A percentile compares a stretch with the other conserved stretches of the same genome.
Evolutionary conservation across 169 alveolate species (phyloP).

Genomic region (Theileria orientalis): DNA sequence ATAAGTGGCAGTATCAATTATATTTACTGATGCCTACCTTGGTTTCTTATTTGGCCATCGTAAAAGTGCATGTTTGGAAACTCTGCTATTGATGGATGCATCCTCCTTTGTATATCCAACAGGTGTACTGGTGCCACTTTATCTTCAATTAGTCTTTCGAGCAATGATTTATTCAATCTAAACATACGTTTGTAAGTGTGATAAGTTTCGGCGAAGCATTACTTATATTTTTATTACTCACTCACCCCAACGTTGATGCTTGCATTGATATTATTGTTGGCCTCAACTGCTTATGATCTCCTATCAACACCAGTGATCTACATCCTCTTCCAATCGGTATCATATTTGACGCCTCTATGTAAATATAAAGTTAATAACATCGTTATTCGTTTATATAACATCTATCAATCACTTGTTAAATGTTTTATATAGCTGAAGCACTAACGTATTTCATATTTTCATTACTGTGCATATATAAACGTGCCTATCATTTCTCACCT

Average conservation of each 20-base stretch:
- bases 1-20: conserved; percentile 15
- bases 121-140: conserved; percentile 74
- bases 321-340: conserved; percentile 83
- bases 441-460: no score
- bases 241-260: conserved; percentile 76
- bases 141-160: conserved; percentile 82
- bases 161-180: conserved; percentile 82
- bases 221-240: not conserved
- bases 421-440: no score
- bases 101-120: conserved; percentile 91
- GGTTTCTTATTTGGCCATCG: conserved; percentile 71
- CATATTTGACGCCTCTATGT: conserved; percentile 55
- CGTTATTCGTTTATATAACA: no score
- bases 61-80: conserved; percentile 91
- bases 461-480: no score
- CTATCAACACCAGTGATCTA: conserved; percentile 87
- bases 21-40: conserved; percentile 43
- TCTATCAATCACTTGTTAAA: no score
- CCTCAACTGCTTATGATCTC: conserved; percentile 97
- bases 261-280: conserved; percentile 92
- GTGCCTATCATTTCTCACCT: conserved; percentile 26
- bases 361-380: no score
- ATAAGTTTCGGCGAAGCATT: not conserved
- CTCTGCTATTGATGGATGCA: conserved; percentile 94
- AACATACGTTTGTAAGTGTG: conserved; percentile 1